Evolutionary conservation across 1,139 yeast species (phyloP), one percentile per base, ranked within the genome.

Genomic region (Kodamaea sp.): DNA sequence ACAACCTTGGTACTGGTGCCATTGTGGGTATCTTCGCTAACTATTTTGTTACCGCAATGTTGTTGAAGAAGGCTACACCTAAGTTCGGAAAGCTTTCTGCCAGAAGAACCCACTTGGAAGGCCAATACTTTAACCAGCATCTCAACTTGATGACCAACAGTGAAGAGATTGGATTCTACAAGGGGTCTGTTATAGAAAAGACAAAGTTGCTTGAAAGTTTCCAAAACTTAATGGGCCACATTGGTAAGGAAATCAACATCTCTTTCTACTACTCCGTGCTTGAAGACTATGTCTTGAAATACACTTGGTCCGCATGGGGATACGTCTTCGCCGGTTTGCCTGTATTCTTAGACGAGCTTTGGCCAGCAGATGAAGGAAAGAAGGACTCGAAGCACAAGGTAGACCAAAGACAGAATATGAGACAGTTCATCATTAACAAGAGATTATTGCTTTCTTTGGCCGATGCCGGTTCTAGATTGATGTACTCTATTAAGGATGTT

Each of bases 261-360:
- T 59, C 76, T 14, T 73, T 74, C 40, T 55, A 63, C 12, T 90
- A 88, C 58, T 82, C 83, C 33, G 71, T 86, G 47, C 63, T 87
- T 44, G 97, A 90, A 61, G 95, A 88, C 56, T 88, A 88, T 54
- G 79, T 89, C 31, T 73, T 90, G 57, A 90, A 89, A 61, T 89
- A 87, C 54, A 81, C 94, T 12, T 90, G 97, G 97, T 88, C 96
- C 3, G 96, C 95, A 0, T 73, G 92, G 65, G 97, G 97, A 8
- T 89, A 89, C 55, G 64, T 88, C 20, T 89, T 87, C 66, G 88
- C 96, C 1, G 86, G 96, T 1, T 73, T 89, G 42, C 97, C 97
- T 2, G 92, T 89, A 16, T 68, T 71, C 38, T 55, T 71, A 35
- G 76, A 69, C 37, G 76, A 70, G 41, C 46, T 69, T 21, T 66